Percentiles rank a stretch among this genome's conserved stretches.
These are phyloP conservation scores for Sporothrix sp. DNA, from an alignment of 2,329 filamentous ascomycete species.

Conservation along the genomic window DNA sequence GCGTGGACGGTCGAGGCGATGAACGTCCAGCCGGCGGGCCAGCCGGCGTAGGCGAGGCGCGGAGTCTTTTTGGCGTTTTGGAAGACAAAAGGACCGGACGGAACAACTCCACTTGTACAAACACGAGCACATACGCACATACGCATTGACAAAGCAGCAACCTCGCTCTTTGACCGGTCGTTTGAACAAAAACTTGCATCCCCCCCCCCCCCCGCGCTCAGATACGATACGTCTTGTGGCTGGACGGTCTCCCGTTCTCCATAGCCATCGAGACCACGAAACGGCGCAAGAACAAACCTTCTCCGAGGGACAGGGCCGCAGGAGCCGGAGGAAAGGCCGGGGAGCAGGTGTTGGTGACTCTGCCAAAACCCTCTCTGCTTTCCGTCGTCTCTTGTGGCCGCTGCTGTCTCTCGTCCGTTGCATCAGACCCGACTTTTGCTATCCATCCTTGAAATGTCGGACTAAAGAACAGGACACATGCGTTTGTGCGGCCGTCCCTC, in stretches of 20 bases:
- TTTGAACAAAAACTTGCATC: too few relatives aligned
- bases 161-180: too few relatives aligned
- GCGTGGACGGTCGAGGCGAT: slow-evolving; percentile 70
- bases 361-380: background rate
- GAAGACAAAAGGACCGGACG: background rate
- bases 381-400: background rate
- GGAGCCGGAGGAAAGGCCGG: background rate
- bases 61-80: slow-evolving; percentile 4
- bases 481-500: background rate
- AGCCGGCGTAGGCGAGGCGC: slow-evolving; percentile 14
- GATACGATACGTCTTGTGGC: slow-evolving; percentile 57
- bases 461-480: slow-evolving; percentile 56
- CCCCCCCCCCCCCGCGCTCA: slow-evolving; percentile 36
- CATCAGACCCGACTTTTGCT: slow-evolving; percentile 51
- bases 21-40: slow-evolving; percentile 46
- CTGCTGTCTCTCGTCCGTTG: slow-evolving; percentile 36
- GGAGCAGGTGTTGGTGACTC: background rate
- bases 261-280: slow-evolving; percentile 51
- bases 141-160: too few relatives aligned
- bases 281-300: slow-evolving; percentile 47
- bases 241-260: slow-evolving; percentile 18
- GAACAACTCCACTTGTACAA: slow-evolving; percentile 8
- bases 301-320: background rate
- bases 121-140: slow-evolving; percentile 4
- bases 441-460: slow-evolving; percentile 45